Percentiles rank a stretch among this genome's conserved stretches.
Evolutionary conservation across 2,329 filamentous ascomycete species (phyloP).

Genomic region (Colletotrichum sp.): DNA sequence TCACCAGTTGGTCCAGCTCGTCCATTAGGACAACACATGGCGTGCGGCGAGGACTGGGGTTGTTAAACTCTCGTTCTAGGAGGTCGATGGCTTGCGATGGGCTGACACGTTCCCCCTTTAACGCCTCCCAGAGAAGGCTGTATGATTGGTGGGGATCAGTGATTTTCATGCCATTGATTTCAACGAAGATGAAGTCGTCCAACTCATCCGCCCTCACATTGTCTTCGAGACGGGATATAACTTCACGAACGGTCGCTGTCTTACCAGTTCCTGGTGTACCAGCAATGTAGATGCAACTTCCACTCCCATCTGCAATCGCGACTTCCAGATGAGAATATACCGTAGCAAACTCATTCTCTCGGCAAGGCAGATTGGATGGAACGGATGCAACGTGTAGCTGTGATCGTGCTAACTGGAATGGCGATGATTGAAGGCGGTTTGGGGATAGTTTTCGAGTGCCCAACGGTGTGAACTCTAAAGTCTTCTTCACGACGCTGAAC

Average conservation of each 20-base stretch:
- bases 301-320: constrained; percentile 90
- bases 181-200: constrained; percentile 98
- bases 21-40: constrained; percentile 99
- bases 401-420: constrained; percentile 88
- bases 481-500: constrained; percentile 75
- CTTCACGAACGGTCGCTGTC: constrained; percentile 95
- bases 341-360: constrained; percentile 87
- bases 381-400: constrained; percentile 94
- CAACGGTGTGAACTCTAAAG: constrained; percentile 94
- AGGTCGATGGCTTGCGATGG: constrained; percentile 91
- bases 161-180: constrained; percentile 99
- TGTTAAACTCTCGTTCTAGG: constrained; percentile 89
- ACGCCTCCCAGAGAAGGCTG: constrained; percentile 91
- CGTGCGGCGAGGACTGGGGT: constrained; percentile 87
- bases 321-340: constrained; percentile 95
- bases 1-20: constrained; percentile 96
- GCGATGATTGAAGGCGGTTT: constrained; percentile 76
- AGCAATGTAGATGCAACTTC: constrained; percentile 98
- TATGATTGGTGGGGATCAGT: constrained; percentile 98
- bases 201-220: constrained; percentile 88
- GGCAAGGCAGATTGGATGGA: constrained; percentile 85
- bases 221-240: constrained; percentile 87
- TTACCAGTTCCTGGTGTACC: constrained; percentile 98
- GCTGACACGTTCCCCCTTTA: constrained; percentile 91
- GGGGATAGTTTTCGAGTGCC: constrained; percentile 85